Evolutionary conservation across 169 alveolate species (phyloP).

Genomic region (Cryptosporidium bovis): DNA sequence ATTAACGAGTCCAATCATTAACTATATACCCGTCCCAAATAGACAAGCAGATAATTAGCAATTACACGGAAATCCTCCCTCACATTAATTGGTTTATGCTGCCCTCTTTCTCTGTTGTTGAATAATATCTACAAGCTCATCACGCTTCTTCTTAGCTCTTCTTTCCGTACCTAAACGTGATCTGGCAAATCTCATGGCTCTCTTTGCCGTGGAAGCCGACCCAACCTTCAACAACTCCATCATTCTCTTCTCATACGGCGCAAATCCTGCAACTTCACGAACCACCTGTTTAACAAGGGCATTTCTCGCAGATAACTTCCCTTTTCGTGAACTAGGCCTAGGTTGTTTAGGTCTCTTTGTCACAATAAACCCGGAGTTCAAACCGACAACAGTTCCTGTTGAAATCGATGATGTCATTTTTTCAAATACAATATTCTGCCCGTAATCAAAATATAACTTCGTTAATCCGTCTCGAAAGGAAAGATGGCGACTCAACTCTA

Average conservation of each 20-base stretch:
- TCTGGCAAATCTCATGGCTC: constrained; percentile 98
- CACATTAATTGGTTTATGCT: constrained; percentile 5
- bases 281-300: constrained; percentile 92
- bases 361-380: constrained; percentile 86
- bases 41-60: not conserved
- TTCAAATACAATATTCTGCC: not conserved
- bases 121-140: constrained; percentile 90
- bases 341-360: constrained; percentile 82
- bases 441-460: not conserved
- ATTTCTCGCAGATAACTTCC: constrained; percentile 90
- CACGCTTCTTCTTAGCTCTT: constrained; percentile 97
- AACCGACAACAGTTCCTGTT: constrained; percentile 78
- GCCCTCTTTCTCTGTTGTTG: constrained; percentile 89
- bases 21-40: not conserved
- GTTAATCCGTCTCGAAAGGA: no score
- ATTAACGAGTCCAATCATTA: not conserved
- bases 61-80: not conserved
- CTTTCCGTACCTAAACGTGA: constrained; percentile 98
- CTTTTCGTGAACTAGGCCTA: constrained; percentile 89
- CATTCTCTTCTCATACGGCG: constrained; percentile 98
- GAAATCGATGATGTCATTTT: constrained; percentile 43
- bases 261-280: constrained; percentile 97
- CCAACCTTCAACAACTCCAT: constrained; percentile 98
- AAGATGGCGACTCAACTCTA: not conserved
- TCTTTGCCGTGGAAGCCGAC: constrained; percentile 95